A percentile compares a stretch with the other conserved stretches of the same genome.
Conservation (phyloP, 2,329 filamentous ascomycete genomes). For the Thielaviopsis euricoi region DNA sequence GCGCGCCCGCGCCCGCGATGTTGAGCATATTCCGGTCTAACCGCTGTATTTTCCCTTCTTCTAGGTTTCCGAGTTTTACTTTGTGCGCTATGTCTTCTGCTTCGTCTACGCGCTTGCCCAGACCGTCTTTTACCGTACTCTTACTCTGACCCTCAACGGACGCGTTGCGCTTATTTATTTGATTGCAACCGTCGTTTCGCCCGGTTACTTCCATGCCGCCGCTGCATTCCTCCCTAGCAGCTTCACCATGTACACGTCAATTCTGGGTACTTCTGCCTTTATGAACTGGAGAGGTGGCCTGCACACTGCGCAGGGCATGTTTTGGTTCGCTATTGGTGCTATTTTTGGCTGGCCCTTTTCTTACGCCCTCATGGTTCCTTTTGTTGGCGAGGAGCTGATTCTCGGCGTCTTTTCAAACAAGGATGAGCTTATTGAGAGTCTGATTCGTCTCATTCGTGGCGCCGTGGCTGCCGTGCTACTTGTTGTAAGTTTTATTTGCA, state of each 20-base stretch:
- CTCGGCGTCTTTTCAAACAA: conserved; percentile 35
- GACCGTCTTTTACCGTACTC: conserved; percentile 61
- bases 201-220: conserved; percentile 87
- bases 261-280: conserved; percentile 74
- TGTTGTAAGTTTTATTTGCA: conserved; percentile 35
- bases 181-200: conserved; percentile 57
- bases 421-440: conserved; percentile 41
- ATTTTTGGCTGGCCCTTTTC: conserved; percentile 92
- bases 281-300: conserved; percentile 75
- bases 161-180: conserved; percentile 76
- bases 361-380: conserved; percentile 63
- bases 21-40: too few relatives aligned
- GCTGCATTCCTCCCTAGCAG: conserved; percentile 79
- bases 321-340: conserved; percentile 77
- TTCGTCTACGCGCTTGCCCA: conserved; percentile 66
- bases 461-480: conserved; percentile 47
- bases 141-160: conserved; percentile 62
- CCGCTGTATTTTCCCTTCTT: not conserved
- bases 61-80: conserved; percentile 65
- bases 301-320: conserved; percentile 67
- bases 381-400: conserved; percentile 60
- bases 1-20: too few relatives aligned
- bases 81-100: conserved; percentile 60
- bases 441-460: conserved; percentile 50
- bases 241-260: conserved; percentile 90